Percentiles rank a stretch among this genome's conserved stretches.
These are phyloP conservation scores for Arctostaphylos glauca DNA, from an alignment of 148 eudicot species.

Conservation along the genomic window DNA sequence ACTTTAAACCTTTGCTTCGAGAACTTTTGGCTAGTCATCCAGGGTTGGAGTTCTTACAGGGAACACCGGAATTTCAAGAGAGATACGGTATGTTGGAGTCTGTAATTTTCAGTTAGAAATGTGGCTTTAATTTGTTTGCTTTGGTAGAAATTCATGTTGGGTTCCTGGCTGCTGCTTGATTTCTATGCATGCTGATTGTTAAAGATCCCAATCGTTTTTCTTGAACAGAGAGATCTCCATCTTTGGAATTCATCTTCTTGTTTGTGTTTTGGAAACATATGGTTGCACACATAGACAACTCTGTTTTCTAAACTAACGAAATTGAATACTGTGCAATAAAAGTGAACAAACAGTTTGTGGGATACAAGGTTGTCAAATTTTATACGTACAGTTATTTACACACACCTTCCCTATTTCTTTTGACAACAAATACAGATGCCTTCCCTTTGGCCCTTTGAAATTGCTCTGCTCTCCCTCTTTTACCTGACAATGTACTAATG, in stretches of 20 bases:
- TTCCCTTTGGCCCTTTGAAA: background rate
- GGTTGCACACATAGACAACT: background rate
- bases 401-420: background rate
- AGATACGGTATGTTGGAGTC: slow-evolving; percentile 66
- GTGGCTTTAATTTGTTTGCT: background rate
- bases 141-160: background rate
- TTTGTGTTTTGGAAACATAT: background rate
- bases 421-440: background rate
- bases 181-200: background rate
- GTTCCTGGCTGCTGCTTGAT: background rate
- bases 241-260: background rate
- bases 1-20: slow-evolving; percentile 81
- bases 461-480: background rate
- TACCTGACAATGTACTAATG: no score
- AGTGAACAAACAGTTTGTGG: background rate
- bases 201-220: background rate
- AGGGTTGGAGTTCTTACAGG: slow-evolving; percentile 86
- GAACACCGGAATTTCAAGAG: slow-evolving; percentile 95
- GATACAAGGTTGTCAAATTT: background rate
- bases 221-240: background rate
- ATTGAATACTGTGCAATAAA: background rate
- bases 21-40: slow-evolving; percentile 95
- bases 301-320: background rate
- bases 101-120: background rate
- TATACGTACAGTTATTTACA: background rate